Base-by-base conservation (phyloP, 306 rosid species). In the Aeschynomene evenia region DNA sequence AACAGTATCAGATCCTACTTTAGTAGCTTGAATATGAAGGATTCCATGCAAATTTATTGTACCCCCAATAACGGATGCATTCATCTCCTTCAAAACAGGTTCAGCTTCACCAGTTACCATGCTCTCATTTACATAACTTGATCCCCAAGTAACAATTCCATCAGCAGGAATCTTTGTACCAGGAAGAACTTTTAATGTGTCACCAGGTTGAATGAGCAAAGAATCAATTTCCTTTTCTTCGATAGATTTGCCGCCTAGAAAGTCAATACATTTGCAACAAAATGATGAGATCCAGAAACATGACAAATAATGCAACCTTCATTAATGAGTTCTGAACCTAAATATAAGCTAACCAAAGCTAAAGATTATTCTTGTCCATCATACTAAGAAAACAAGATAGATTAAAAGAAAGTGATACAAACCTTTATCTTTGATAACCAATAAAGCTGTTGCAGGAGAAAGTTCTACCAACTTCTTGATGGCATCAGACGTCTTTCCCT, bases 401-500 rank as follows among this genome's bases (percentile, higher is more conserved):
- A 43, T 7, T 66, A 65, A 74, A 49, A 45, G 68, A 72, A 70
- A 63, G 18, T 64, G 33, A 57, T 31, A 61, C 8, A 39, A 31
- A 95, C 99, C 99, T 87, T 85, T 89, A 54, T 89, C 96, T 75
- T 79, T 86, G 74, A 89, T 73, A 73, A 95, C 84, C 80, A 91
- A 73, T 61, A 82, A 60, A 26, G 99, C 96, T 36, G 91, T 89
- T 62, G 99, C 88, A 22, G 99, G 99, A 36, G 95, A 68, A 77
- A 95, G 95, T 82, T 87, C 96, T 65, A 95, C 91, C 81, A 95
- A 79, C 79, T 95, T 95, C 81, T 89, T 95, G 84, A 95, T 95
- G 83, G 99, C 99, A 84, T 95, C 97, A 21, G 99, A 95, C 37
- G 99, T 95, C 84, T 95, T 95, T 70, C 99, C 99, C 72, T 95